These are phyloP conservation scores for Suhomyces bribrorum DNA, from an alignment of 1,139 yeast genomes.

Conservation along the genomic window DNA sequence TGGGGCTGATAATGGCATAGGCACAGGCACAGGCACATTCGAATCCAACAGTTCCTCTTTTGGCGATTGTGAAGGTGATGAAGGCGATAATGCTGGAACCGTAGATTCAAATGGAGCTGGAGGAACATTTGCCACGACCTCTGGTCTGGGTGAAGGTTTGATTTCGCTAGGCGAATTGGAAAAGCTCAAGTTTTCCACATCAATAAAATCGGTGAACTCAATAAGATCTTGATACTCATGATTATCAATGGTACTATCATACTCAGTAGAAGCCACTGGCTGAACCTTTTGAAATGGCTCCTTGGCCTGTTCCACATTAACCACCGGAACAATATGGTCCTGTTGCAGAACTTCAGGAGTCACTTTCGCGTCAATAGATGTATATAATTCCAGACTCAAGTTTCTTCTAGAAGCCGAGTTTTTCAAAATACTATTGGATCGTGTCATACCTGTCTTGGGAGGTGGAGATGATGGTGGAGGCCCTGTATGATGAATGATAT, in stretches of 20 bases:
- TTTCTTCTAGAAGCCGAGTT: slow-evolving; percentile 24
- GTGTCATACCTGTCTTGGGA: slow-evolving; percentile 28
- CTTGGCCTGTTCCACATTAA: background rate
- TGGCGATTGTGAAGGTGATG: slow-evolving; percentile 9
- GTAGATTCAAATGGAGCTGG: slow-evolving; percentile 2
- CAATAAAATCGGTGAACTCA: slow-evolving; percentile 67
- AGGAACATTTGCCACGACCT: slow-evolving; percentile 3
- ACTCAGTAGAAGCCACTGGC: no score
- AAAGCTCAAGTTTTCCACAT: slow-evolving; percentile 51
- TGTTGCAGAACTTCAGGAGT: background rate
- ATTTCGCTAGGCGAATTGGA: slow-evolving; percentile 17
- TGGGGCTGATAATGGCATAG: slow-evolving; percentile 10
- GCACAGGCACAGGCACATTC: slow-evolving; percentile 6
- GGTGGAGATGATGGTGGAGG: slow-evolving; percentile 18
- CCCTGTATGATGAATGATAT: slow-evolving; percentile 37
- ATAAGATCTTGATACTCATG: slow-evolving; percentile 26
- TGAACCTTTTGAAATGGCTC: background rate
- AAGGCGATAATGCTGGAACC: slow-evolving; percentile 7
- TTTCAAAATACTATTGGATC: slow-evolving; percentile 57
- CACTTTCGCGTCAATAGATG: slow-evolving; percentile 14
- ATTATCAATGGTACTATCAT: slow-evolving; percentile 33
- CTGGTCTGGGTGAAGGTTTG: slow-evolving; percentile 1
- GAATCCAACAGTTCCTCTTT: slow-evolving; percentile 8
- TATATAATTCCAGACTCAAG: slow-evolving; percentile 15
- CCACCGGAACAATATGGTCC: slow-evolving; percentile 1